A percentile compares a stretch with the other conserved stretches of the same genome.
Evolutionary conservation across 768 basidiomycete species (phyloP).

Genomic region (Russula sp.): DNA sequence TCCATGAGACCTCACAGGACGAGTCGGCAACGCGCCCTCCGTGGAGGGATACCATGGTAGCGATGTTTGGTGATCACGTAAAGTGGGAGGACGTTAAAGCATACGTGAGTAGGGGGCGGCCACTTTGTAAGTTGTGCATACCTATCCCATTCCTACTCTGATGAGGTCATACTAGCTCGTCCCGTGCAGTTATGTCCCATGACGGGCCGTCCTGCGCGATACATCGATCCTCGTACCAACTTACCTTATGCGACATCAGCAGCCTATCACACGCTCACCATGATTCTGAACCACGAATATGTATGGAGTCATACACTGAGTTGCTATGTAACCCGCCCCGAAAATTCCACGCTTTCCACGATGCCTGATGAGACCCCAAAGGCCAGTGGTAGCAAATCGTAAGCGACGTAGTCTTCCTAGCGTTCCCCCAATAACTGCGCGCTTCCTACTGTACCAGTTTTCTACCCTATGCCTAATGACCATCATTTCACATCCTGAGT

Average conservation of each 20-base stretch:
- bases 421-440: background rate
- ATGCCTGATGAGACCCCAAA: background rate
- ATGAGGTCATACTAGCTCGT: constrained; percentile 40
- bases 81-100: constrained; percentile 71
- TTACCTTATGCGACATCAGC: constrained; percentile 68
- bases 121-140: constrained; percentile 41
- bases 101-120: constrained; percentile 57
- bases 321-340: constrained; percentile 32
- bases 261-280: constrained; percentile 59
- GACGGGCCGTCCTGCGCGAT: constrained; percentile 70
- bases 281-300: constrained; percentile 58
- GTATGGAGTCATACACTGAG: constrained; percentile 48
- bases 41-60: constrained; percentile 69
- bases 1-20: constrained; percentile 53
- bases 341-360: background rate
- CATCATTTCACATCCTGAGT: background rate
- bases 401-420: background rate
- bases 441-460: too few species aligned
- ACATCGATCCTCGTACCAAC: constrained; percentile 71
- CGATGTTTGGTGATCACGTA: constrained; percentile 81
- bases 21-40: constrained; percentile 42
- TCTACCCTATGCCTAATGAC: background rate
- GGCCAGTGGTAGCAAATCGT: background rate
- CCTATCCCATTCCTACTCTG: constrained; percentile 1
- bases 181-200: constrained; percentile 63